Evolutionary conservation across 2,329 filamentous ascomycete genomes (phyloP).

Genomic region (Metarhizium sp.): DNA sequence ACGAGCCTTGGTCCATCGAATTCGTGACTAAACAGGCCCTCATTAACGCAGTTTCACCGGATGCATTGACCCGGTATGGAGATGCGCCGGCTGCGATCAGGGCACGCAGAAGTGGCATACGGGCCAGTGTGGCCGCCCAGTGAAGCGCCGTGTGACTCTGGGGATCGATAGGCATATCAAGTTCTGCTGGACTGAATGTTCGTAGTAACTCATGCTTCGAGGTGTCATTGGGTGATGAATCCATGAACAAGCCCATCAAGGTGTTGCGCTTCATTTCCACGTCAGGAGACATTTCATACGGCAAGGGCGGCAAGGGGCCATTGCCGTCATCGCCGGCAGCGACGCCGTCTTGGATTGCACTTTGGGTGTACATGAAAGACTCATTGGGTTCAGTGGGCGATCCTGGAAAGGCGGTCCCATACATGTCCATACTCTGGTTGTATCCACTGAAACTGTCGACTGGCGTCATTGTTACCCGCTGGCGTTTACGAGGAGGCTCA

Average conservation of each 20-base stretch:
- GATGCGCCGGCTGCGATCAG: conserved; percentile 79
- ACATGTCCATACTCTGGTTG: conserved; percentile 36
- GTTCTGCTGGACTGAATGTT: conserved; percentile 65
- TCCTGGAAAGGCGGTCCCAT: conserved; percentile 45
- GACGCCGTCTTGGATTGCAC: conserved; percentile 30
- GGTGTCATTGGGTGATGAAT: conserved; percentile 59
- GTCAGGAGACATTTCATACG: conserved; percentile 50
- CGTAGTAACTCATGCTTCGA: conserved; percentile 69
- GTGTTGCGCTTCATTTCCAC: conserved; percentile 73
- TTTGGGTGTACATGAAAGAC: conserved; percentile 61
- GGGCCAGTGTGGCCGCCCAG: conserved; percentile 89
- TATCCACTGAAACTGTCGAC: conserved; percentile 50
- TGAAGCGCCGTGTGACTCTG: conserved; percentile 86
- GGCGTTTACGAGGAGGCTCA: conserved; percentile 79
- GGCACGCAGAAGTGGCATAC: conserved; percentile 70
- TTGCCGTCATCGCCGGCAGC: conserved; percentile 40
- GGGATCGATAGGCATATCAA: conserved; percentile 87
- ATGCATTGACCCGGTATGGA: conserved; percentile 78
- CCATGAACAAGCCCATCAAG: conserved; percentile 75
- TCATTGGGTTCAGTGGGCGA: conserved; percentile 75
- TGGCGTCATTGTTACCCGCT: conserved; percentile 46
- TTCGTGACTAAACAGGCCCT: conserved; percentile 90
- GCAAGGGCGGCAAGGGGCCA: conserved; percentile 55
- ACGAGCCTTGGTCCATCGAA: conserved; percentile 82
- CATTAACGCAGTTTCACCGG: conserved; percentile 88